phyloP scores from a whole-genome alignment of 805 yeast genomes.

The Debaryomyces hansenii region DNA sequence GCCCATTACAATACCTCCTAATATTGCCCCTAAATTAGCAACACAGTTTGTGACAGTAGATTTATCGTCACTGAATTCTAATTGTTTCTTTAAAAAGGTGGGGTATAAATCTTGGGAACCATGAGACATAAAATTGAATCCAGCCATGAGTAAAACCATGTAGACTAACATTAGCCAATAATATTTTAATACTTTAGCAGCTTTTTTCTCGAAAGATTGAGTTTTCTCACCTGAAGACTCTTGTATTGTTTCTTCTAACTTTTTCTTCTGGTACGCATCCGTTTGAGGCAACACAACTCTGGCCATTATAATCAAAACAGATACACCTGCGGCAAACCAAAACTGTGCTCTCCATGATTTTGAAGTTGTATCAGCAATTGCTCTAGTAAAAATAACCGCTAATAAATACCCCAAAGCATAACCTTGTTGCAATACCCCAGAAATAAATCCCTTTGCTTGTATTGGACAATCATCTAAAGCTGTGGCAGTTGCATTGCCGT shows the following conservation, averaged over 20 bases:
- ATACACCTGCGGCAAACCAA: conserved; percentile 67
- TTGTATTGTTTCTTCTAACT: conserved; percentile 11
- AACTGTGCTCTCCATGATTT: conserved; percentile 65
- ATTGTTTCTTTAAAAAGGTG: conserved; percentile 36
- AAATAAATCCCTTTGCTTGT: conserved; percentile 56
- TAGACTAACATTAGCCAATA: conserved; percentile 66
- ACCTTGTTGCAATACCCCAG: conserved; percentile 79
- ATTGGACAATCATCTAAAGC: conserved; percentile 55
- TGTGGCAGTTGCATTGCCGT: conserved; percentile 54
- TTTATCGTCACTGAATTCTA: conserved; percentile 28
- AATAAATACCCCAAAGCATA: conserved; percentile 69
- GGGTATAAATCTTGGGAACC: conserved; percentile 46
- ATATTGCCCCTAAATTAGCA: conserved; percentile 42
- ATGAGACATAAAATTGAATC: conserved; percentile 43
- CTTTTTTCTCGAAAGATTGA: conserved; percentile 21
- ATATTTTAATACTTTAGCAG: conserved; percentile 25
- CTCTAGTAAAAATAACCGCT: conserved; percentile 65
- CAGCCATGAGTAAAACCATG: conserved; percentile 49
- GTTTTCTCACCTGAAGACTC: conserved; percentile 7
- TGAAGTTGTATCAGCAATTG: conserved; percentile 50
- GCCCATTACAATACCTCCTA: conserved; percentile 47
- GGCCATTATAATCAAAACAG: conserved; percentile 35
- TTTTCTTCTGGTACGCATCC: conserved; percentile 48
- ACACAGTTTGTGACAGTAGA: conserved; percentile 42
- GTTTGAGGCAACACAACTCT: conserved; percentile 42